phyloP scores from a whole-genome alignment of 306 rosid genomes.

The Trifolium pratense region DNA sequence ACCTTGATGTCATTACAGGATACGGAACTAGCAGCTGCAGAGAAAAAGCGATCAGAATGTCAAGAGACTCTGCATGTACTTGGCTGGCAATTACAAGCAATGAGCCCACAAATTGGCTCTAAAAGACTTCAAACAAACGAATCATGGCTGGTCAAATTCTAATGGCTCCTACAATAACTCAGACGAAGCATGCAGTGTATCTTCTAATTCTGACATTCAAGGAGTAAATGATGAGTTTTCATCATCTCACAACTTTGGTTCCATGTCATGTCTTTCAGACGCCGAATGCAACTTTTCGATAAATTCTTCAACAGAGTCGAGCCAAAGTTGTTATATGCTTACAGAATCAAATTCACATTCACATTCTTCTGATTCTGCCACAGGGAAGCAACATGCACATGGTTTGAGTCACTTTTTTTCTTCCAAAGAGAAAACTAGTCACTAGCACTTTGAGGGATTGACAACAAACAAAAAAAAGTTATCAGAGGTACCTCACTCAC shows the following conservation, averaged over 20 bases:
- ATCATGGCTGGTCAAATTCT: slow-evolving; percentile 52
- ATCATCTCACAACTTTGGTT: slow-evolving; percentile 41
- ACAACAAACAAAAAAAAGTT: no score
- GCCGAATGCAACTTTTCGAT: slow-evolving; percentile 47
- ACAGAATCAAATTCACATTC: slow-evolving; percentile 57
- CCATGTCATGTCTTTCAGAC: slow-evolving; percentile 63
- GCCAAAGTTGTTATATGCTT: slow-evolving; percentile 49
- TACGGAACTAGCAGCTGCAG: slow-evolving; percentile 76
- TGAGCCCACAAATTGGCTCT: slow-evolving; percentile 71
- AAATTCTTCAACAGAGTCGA: slow-evolving; percentile 51
- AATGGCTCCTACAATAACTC: slow-evolving; percentile 46
- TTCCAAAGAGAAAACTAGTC: slow-evolving; percentile 53
- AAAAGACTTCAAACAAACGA: slow-evolving; percentile 66
- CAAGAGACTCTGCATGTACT: slow-evolving; percentile 86
- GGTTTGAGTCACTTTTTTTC: slow-evolving; percentile 68
- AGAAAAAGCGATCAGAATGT: slow-evolving; percentile 84
- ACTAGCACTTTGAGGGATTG: slow-evolving; percentile 45
- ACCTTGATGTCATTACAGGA: slow-evolving; percentile 54
- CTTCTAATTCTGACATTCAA: slow-evolving; percentile 49
- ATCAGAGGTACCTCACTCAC: slow-evolving; percentile 46
- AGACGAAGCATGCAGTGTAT: slow-evolving; percentile 47
- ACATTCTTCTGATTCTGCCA: slow-evolving; percentile 52
- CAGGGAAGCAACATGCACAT: slow-evolving; percentile 63
- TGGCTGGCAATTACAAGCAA: slow-evolving; percentile 72
- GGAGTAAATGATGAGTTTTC: slow-evolving; percentile 60